Conservation (phyloP, 352 stramenopile genomes). For the Globisporangium paroecandrum region DNA sequence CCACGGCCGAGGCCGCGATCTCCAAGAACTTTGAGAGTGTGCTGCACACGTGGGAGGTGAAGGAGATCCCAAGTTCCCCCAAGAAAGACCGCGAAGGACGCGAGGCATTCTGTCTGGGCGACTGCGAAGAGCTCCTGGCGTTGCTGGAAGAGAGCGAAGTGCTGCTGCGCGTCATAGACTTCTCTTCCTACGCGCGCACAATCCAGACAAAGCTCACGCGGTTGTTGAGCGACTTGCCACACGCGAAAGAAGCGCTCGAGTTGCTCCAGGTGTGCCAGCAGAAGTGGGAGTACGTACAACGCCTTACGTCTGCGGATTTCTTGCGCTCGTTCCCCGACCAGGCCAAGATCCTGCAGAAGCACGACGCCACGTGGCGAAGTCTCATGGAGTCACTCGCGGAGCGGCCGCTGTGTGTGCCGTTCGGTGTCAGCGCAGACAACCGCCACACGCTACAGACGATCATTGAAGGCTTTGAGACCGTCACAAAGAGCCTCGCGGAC, state of each 20-base stretch:
- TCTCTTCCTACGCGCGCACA: conserved; percentile 58
- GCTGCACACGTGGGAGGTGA: conserved; percentile 49
- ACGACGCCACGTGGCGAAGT: conserved; percentile 48
- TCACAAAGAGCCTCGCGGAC: conserved; percentile 43
- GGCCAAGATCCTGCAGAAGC: conserved; percentile 45
- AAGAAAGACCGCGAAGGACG: conserved; percentile 62
- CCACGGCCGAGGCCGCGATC: conserved; percentile 60
- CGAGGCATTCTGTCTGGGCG: conserved; percentile 47
- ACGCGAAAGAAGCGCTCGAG: conserved; percentile 51
- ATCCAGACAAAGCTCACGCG: conserved; percentile 46
- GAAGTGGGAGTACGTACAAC: conserved; percentile 69
- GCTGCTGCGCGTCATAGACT: conserved; percentile 65
- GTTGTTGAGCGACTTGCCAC: conserved; percentile 48
- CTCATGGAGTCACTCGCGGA: conserved; percentile 49
- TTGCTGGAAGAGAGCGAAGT: conserved; percentile 75
- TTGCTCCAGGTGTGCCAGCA: conserved; percentile 54
- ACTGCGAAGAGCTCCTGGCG: conserved; percentile 50
- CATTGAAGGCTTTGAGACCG: conserved; percentile 51
- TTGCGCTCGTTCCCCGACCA: conserved; percentile 55
- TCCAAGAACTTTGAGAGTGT: conserved; percentile 56
- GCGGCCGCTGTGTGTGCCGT: conserved; percentile 48
- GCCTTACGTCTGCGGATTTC: conserved; percentile 60
- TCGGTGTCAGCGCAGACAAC: conserved; percentile 46
- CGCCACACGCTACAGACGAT: conserved; percentile 36
- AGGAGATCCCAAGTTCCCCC: conserved; percentile 44